A percentile compares a stretch with the other conserved stretches of the same genome.
Evolutionary conservation across 257 asterid species (phyloP).

Genomic region (Nicotiana benthamiana): DNA sequence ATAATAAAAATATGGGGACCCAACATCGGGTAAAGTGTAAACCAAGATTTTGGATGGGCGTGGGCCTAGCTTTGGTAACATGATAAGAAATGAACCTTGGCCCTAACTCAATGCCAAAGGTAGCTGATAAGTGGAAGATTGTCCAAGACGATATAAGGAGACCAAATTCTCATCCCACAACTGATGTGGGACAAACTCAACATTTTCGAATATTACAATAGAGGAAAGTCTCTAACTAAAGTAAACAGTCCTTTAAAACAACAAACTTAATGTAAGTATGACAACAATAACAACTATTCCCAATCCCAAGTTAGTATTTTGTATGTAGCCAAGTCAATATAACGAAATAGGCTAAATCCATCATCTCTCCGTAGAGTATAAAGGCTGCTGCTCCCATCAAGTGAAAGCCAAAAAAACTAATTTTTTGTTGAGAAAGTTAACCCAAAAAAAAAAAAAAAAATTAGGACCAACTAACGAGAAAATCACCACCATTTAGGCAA

Average conservation of each 20-base stretch:
- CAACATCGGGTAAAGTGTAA: no score
- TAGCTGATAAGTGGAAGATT: no score
- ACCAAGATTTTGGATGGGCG: no score
- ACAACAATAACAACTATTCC: not conserved
- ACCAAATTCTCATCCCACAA: no score
- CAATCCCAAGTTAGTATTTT: not conserved
- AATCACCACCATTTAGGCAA: not conserved
- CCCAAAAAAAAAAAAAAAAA: no score
- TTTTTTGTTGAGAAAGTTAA: no score
- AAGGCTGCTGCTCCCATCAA: not conserved
- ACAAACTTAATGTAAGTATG: not conserved
- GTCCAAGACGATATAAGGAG: no score
- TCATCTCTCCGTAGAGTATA: not conserved
- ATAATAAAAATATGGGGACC: no score
- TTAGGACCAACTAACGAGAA: not conserved
- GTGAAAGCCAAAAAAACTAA: not conserved
- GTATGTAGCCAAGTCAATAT: not conserved
- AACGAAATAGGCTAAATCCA: not conserved
- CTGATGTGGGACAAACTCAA: no score
- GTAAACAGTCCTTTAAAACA: not conserved
- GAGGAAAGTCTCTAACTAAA: not conserved
- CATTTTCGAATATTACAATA: not conserved
- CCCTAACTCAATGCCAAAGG: no score
- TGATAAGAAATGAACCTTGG: no score
- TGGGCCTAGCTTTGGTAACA: no score